Evolutionary conservation across 805 yeast genomes (phyloP).

Genomic region (Sporopachydermia lactativora): DNA sequence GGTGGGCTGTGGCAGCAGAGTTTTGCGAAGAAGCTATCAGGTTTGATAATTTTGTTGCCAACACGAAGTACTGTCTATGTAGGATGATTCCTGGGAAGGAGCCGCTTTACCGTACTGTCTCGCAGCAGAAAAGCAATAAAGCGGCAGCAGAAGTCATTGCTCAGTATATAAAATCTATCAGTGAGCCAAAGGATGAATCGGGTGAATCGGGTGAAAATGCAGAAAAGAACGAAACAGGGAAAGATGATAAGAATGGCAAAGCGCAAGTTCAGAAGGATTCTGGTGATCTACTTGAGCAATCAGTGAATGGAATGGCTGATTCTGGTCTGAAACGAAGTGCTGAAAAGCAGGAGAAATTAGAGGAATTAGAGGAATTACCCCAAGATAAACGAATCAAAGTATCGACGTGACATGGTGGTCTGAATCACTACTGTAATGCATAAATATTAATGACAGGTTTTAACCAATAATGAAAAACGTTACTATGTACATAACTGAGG

Average conservation of each 20-base stretch:
- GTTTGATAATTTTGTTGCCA: slow-evolving; percentile 50
- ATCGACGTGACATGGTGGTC: too few species aligned
- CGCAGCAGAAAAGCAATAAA: slow-evolving; percentile 39
- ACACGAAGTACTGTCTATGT: slow-evolving; percentile 68
- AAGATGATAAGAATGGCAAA: background rate
- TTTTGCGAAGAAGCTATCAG: slow-evolving; percentile 37
- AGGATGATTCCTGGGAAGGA: slow-evolving; percentile 72
- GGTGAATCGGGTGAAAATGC: background rate
- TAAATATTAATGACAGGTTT: slow-evolving; percentile 5
- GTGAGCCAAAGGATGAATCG: too few species aligned
- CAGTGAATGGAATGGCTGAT: too few species aligned
- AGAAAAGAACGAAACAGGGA: background rate
- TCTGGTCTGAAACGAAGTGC: too few species aligned
- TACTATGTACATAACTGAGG: slow-evolving; percentile 1
- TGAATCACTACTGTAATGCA: slow-evolving; percentile 8
- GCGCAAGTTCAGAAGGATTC: too few species aligned
- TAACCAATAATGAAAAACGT: too few species aligned
- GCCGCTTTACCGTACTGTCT: slow-evolving; percentile 39
- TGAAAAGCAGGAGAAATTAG: too few species aligned
- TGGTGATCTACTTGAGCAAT: too few species aligned
- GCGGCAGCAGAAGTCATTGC: too few species aligned
- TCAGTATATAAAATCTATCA: too few species aligned
- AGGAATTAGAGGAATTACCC: too few species aligned
- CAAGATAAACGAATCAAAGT: too few species aligned
- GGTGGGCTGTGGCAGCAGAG: slow-evolving; percentile 42